phyloP scores from a whole-genome alignment of 2,329 filamentous ascomycete genomes.

The Cladosporium sp. region DNA sequence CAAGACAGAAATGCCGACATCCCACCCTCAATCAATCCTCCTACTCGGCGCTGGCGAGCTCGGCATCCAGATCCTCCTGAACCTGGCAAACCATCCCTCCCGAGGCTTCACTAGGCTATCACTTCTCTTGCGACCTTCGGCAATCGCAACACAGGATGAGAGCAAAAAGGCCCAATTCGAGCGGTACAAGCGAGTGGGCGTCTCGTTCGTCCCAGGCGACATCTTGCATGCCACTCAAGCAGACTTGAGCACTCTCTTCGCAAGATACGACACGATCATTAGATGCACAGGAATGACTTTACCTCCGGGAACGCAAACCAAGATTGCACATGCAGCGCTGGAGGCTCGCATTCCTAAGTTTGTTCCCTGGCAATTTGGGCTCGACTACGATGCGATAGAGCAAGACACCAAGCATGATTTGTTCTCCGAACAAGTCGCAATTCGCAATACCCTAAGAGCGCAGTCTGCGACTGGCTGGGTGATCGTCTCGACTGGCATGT shows the following conservation, averaged over 20 bases:
- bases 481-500: slow-evolving; percentile 64
- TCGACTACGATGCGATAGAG: slow-evolving; percentile 65
- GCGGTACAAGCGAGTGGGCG: neutral
- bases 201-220: neutral
- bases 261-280: slow-evolving; percentile 51
- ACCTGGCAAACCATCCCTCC: slow-evolving; percentile 47
- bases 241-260: neutral
- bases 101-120: slow-evolving; percentile 40
- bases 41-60: slow-evolving; percentile 66
- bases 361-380: slow-evolving; percentile 72
- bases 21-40: slow-evolving; percentile 38
- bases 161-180: slow-evolving; percentile 33
- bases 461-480: slow-evolving; percentile 50
- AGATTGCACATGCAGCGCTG: slow-evolving; percentile 49
- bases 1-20: neutral
- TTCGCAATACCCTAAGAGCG: slow-evolving; percentile 49
- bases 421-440: slow-evolving; percentile 64
- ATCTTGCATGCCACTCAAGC: neutral
- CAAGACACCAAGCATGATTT: slow-evolving; percentile 56
- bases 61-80: slow-evolving; percentile 52
- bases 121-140: slow-evolving; percentile 49
- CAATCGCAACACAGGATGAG: slow-evolving; percentile 20
- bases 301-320: slow-evolving; percentile 53
- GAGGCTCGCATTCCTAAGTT: slow-evolving; percentile 49
- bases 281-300: slow-evolving; percentile 59